Evolutionary conservation across 1,284 basidiomycete species (phyloP).

Genomic region (Pseudozyma pruni): DNA sequence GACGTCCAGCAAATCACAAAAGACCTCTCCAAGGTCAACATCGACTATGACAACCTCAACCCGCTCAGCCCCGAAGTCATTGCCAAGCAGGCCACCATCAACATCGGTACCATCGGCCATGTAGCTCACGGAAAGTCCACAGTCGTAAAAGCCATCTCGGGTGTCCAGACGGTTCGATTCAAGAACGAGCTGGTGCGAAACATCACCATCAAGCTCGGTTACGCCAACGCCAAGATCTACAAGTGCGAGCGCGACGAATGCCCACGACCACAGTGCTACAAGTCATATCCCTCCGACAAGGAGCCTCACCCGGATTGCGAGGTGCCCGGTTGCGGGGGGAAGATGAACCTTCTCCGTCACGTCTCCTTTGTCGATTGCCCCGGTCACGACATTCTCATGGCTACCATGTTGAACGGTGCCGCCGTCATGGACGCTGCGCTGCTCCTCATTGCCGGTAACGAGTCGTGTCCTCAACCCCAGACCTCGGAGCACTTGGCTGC

Average conservation of each 20-base stretch:
- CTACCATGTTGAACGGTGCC: slow-evolving; percentile 99
- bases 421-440: slow-evolving; percentile 98
- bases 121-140: slow-evolving; percentile 92
- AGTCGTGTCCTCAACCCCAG: slow-evolving; percentile 98
- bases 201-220: slow-evolving; percentile 98
- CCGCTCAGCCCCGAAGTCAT: slow-evolving; percentile 96
- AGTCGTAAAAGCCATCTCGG: slow-evolving; percentile 98
- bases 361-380: slow-evolving; percentile 88
- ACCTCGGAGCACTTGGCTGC: slow-evolving; percentile 98
- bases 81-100: slow-evolving; percentile 83
- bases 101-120: slow-evolving; percentile 68
- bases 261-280: slow-evolving; percentile 91
- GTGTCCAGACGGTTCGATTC: slow-evolving; percentile 98
- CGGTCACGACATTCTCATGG: slow-evolving; percentile 81
- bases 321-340: slow-evolving; percentile 86
- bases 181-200: slow-evolving; percentile 90
- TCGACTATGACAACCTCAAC: slow-evolving; percentile 73
- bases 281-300: slow-evolving; percentile 91
- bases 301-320: slow-evolving; percentile 94
- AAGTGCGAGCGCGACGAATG: slow-evolving; percentile 94
- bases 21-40: slow-evolving; percentile 37
- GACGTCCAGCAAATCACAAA: slow-evolving; percentile 44
- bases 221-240: slow-evolving; percentile 99
- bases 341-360: slow-evolving; percentile 83
- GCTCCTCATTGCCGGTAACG: slow-evolving; percentile 93